Evolutionary conservation across 768 basidiomycete genomes (phyloP), one percentile per base, ranked within the genome.

Genomic region (Lactifluus pinguis): DNA sequence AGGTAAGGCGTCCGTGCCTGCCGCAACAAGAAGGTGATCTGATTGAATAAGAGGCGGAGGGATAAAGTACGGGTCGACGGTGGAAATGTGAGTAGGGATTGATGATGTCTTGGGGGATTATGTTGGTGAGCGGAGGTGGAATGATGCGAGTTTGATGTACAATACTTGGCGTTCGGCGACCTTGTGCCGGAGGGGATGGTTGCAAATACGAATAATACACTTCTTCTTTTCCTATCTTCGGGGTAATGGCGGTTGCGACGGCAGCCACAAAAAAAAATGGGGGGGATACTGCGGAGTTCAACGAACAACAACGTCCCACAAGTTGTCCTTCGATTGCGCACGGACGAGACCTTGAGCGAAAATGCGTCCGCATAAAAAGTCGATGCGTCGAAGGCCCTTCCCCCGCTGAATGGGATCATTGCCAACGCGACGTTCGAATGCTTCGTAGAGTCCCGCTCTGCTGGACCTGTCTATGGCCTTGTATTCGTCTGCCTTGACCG

Each of bases 151-250:
- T 38, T 25, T 38, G 55, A 29, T 51, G 55, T 61, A 61, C 60
- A 61, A 34, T 61, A 61, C 60, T 61, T 61, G 45, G 55, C 19
- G 30, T 25, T 25, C 11, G 50, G 54, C 38, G 15, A 21, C 6
- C 15, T 19, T 17, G 49, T 15, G 13, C 60, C 32, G 4, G 49
- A n/a, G 15, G 49, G 29, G 17, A 30, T 32, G 39, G 44, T 34
- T 25, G 55, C 55, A 61, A 61, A 61, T 61, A 61, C 15, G 44
- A 61, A 61, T 61, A 61, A 61, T 61, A 61, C 60, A 61, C 9
- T 61, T 56, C 54, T 55, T 61, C 49, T 51, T 57, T 56, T 52
- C 29, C n/a, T 59, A 14, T 51, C 15, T 61, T 56, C 36, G 9
- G 15, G 41, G n/a, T 14, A 15, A 29, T 51, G 49, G n/a, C 4